Base-by-base conservation (phyloP, 257 asterid genomes). In the Haberlea rhodopensis region DNA sequence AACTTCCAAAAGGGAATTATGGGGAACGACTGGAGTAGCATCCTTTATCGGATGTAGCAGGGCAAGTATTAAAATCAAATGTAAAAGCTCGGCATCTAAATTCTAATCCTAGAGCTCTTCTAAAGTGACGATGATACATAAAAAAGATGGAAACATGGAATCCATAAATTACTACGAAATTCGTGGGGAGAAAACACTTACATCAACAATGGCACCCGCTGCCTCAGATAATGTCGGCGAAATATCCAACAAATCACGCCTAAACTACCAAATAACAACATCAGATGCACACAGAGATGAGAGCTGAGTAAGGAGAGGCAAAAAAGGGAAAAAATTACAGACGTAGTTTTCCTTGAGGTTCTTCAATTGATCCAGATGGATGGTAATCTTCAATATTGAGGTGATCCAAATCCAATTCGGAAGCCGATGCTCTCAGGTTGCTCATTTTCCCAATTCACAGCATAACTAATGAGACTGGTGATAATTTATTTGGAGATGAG, bases 371-470 rank as follows among this genome's bases (percentile, higher is more conserved):
- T 76, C 85, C 95, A 52, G 92, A 77, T 4, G 96, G 96, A 7
- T 88, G 88, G 70, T 91, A 88, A 27, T 91, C 96, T 72, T 91
- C 98, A 32, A 91, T 79, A 63, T 88, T 86, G 22, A 95, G 96
- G 32, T 89, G 90, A 89, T 89, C 96, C 66, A 88, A 79, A 73
- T 91, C 96, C 87, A 91, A 75, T 78, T 91, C 96, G 51, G 92
- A 82, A 81, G 70, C 76, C 5, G 89, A 87, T 16, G 78, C 53
- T 10, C 70, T 86, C 1, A 84, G 73, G 70, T 79, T 79, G 6
- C 70, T 70, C 89, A 82, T 81, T 53, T 45, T 24, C 37, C 22
- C n/a, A n/a, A n/a, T n/a, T n/a, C n/a, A n/a, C n/a, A n/a, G n/a
- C n/a, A n/a, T n/a, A n/a, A n/a, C n/a, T n/a, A n/a, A n/a, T n/a